Percentiles rank a stretch among this genome's conserved stretches.
These are phyloP conservation scores for Delphinella strobiligena DNA, from an alignment of 2,329 filamentous ascomycete species.

Conservation along the genomic window DNA sequence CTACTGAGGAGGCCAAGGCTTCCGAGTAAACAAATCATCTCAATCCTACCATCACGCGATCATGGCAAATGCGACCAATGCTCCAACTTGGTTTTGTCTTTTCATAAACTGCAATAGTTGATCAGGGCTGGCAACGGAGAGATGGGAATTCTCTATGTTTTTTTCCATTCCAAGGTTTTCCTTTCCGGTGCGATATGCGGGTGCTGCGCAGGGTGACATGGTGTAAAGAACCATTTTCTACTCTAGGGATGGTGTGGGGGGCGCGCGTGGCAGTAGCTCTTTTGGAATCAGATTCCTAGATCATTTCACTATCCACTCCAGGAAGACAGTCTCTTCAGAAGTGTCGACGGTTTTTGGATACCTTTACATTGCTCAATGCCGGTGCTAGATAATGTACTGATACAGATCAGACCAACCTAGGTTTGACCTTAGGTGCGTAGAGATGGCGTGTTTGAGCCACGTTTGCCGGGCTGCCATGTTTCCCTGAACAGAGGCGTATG, in stretches of 20 bases:
- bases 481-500: too few relatives aligned
- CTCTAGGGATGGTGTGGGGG: background rate
- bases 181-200: background rate
- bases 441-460: too few relatives aligned
- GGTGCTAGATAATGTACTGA: too few relatives aligned
- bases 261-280: background rate
- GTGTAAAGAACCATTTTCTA: background rate
- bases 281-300: background rate
- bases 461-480: too few relatives aligned
- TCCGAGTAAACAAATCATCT: conserved; percentile 23
- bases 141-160: conserved; percentile 6
- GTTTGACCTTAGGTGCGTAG: too few relatives aligned
- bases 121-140: conserved; percentile 7
- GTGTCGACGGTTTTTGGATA: background rate
- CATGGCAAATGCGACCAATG: conserved; percentile 8
- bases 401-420: too few relatives aligned
- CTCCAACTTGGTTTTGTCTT: conserved; percentile 8
- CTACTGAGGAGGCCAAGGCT: conserved; percentile 37
- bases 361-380: too few relatives aligned
- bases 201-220: background rate
- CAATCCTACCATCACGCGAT: conserved; percentile 4
- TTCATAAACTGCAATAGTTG: conserved; percentile 7
- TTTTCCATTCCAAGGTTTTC: conserved; percentile 1
- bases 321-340: background rate
- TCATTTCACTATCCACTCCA: background rate